phyloP scores from a whole-genome alignment of 2,329 filamentous ascomycete species.

The Penicillium olsonii region DNA sequence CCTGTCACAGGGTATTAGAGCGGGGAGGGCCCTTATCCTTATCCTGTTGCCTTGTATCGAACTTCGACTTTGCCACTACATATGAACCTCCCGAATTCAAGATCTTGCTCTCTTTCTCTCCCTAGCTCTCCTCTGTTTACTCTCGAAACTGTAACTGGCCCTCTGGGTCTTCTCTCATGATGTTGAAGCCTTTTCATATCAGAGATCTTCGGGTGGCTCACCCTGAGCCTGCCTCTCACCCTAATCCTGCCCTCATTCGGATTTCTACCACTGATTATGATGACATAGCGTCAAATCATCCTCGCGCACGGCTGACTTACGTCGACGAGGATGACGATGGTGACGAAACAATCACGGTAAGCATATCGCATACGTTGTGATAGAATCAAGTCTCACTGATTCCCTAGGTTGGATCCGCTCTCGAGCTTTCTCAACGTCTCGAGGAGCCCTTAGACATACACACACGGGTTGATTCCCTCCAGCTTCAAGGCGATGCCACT shows the following conservation, averaged over 20 bases:
- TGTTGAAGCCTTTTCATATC: slow-evolving; percentile 46
- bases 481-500: slow-evolving; percentile 16
- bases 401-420: slow-evolving; percentile 47
- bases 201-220: slow-evolving; percentile 34
- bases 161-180: slow-evolving; percentile 17
- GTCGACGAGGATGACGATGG: slow-evolving; percentile 52
- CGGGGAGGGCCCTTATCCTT: slow-evolving; percentile 9
- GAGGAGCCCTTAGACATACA: slow-evolving; percentile 39
- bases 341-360: slow-evolving; percentile 49
- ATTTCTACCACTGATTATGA: slow-evolving; percentile 48
- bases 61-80: background rate
- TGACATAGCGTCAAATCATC: slow-evolving; percentile 41
- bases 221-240: slow-evolving; percentile 2
- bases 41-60: slow-evolving; percentile 1
- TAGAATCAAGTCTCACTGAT: slow-evolving; percentile 15
- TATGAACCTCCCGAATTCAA: slow-evolving; percentile 6
- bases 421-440: slow-evolving; percentile 49
- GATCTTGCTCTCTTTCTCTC: background rate
- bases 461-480: slow-evolving; percentile 8
- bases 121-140: slow-evolving; percentile 3
- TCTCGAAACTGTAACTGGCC: slow-evolving; percentile 8
- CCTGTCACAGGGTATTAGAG: background rate
- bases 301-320: slow-evolving; percentile 46
- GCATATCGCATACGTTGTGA: slow-evolving; percentile 7
- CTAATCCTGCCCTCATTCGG: slow-evolving; percentile 36